A percentile compares a stretch with the other conserved stretches of the same genome.
phyloP scores from a whole-genome alignment of 2,329 filamentous ascomycete species.

The Trichoderma afroharzianum region DNA sequence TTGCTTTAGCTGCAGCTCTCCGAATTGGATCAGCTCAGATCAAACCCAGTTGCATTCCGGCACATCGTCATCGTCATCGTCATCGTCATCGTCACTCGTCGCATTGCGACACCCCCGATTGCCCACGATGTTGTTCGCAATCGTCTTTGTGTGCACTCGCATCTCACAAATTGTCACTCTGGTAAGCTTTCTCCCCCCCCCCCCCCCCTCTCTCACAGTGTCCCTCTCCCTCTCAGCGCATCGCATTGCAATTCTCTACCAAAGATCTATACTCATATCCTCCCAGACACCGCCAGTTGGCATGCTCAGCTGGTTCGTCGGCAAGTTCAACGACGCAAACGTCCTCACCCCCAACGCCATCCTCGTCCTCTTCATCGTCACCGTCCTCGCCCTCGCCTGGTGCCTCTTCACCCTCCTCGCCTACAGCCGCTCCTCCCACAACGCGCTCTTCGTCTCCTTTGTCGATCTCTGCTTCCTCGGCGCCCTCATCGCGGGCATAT shows the following conservation, averaged over 20 bases:
- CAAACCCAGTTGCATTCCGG: not conserved
- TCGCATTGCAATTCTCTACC: not conserved
- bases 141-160: slow-evolving; percentile 61
- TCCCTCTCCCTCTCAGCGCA: not conserved
- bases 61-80: not conserved
- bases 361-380: slow-evolving; percentile 65
- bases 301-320: slow-evolving; percentile 65
- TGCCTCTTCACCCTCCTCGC: slow-evolving; percentile 61
- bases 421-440: slow-evolving; percentile 59
- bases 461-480: slow-evolving; percentile 61
- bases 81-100: not conserved
- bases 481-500: slow-evolving; percentile 61
- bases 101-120: not conserved
- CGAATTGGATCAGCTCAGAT: not conserved
- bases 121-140: slow-evolving; percentile 56
- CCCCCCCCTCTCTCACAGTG: not conserved
- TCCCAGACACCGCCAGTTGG: slow-evolving; percentile 60
- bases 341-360: slow-evolving; percentile 58
- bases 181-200: slow-evolving; percentile 40
- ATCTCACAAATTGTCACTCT: slow-evolving; percentile 60
- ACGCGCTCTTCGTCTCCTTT: slow-evolving; percentile 58
- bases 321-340: slow-evolving; percentile 55
- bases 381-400: slow-evolving; percentile 61
- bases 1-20: not conserved
- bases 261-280: not conserved